These are phyloP conservation scores for Globisporangium perplexum DNA, from an alignment of 352 stramenopile species.

Conservation along the genomic window DNA sequence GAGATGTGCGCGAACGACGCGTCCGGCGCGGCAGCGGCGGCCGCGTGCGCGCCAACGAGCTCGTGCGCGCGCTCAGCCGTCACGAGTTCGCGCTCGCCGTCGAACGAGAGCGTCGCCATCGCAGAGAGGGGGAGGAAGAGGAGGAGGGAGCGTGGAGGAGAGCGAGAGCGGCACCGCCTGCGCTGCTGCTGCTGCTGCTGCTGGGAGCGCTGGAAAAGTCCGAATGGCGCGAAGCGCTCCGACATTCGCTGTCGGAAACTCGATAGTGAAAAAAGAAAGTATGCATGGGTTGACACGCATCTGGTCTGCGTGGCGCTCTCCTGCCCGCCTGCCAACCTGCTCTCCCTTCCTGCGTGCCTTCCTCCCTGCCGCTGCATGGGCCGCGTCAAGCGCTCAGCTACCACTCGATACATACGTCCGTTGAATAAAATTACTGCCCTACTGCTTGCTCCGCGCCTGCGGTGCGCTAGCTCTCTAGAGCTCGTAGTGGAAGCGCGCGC, in stretches of 20 bases:
- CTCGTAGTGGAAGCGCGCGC: constrained; percentile 9
- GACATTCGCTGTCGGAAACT: no score
- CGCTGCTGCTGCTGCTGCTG: background rate
- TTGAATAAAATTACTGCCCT: constrained; percentile 19
- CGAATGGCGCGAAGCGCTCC: background rate
- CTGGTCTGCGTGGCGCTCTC: no score
- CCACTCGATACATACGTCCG: background rate
- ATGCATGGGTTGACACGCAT: background rate
- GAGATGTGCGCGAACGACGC: constrained; percentile 71
- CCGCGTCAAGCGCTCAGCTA: no score
- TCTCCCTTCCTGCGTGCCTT: background rate
- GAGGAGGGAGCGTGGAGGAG: background rate
- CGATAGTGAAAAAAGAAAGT: background rate
- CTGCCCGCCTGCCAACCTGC: background rate
- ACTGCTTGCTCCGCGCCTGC: constrained; percentile 1
- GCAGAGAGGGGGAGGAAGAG: background rate
- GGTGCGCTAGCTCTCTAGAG: constrained; percentile 5
- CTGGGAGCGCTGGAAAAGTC: background rate
- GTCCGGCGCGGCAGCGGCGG: constrained; percentile 18
- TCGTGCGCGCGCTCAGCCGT: constrained; percentile 60
- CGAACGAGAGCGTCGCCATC: constrained; percentile 32
- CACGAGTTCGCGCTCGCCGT: constrained; percentile 78
- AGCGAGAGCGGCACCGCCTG: background rate
- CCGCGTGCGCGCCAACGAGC: constrained; percentile 46
- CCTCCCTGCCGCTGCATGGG: background rate